Evolutionary conservation across 1,139 yeast species (phyloP).

Genomic region (Lodderomyces jiufengensis): DNA sequence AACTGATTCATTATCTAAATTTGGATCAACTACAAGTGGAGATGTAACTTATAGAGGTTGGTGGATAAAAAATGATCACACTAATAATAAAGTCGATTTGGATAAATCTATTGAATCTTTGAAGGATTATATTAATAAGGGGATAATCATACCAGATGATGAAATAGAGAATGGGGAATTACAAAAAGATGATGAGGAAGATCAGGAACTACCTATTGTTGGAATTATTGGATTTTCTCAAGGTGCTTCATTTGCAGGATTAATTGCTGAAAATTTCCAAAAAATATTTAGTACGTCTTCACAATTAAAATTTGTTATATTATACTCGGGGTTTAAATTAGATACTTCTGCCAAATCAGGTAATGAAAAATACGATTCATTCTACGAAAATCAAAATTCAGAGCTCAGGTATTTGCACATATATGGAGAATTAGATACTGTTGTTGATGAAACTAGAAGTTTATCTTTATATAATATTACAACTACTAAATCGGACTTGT

Average conservation of each 20-base stretch:
- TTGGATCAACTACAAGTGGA: conserved; percentile 24
- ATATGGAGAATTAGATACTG: conserved; percentile 83
- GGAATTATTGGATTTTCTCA: conserved; percentile 46
- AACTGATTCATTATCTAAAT: conserved; percentile 43
- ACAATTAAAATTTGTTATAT: conserved; percentile 62
- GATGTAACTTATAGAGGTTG: conserved; percentile 32
- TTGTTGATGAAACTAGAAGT: conserved; percentile 73
- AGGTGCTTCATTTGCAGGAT: conserved; percentile 51
- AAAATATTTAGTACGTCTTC: conserved; percentile 22
- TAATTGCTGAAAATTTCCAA: conserved; percentile 30
- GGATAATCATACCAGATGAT: conserved; percentile 33
- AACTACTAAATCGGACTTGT: conserved; percentile 39
- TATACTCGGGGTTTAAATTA: conserved; percentile 75
- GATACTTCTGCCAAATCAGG: conserved; percentile 42
- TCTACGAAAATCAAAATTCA: conserved; percentile 27
- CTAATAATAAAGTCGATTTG: conserved; percentile 24
- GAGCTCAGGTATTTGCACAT: conserved; percentile 59
- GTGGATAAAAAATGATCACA: conserved; percentile 31
- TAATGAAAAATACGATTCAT: conserved; percentile 21
- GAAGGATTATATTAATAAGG: conserved; percentile 26
- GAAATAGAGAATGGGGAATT: conserved; percentile 20
- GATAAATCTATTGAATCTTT: conserved; percentile 29
- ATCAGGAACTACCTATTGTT: conserved; percentile 29
- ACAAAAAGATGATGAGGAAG: conserved; percentile 21
- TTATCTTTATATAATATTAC: conserved; percentile 55